Conservation (phyloP, 2,329 filamentous ascomycete species). For the Calonectria pseudoreteaudii region DNA sequence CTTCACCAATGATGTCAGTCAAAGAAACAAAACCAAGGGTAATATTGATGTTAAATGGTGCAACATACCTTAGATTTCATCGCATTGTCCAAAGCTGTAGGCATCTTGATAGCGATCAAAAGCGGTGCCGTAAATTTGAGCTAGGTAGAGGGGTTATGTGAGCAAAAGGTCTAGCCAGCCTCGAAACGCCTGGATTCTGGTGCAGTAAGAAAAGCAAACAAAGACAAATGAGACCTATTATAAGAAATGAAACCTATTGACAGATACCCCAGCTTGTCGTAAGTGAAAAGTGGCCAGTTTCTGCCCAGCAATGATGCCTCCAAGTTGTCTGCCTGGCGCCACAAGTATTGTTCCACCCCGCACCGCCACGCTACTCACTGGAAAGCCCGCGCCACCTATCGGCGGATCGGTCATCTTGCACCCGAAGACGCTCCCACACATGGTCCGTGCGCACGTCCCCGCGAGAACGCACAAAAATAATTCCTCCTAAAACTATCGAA, state of each 20-base stretch:
- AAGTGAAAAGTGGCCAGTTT: constrained; percentile 41
- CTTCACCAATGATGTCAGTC: constrained; percentile 52
- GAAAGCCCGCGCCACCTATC: constrained; percentile 31
- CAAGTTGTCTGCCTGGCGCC: constrained; percentile 13
- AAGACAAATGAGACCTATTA: neutral
- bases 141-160: neutral
- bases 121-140: neutral
- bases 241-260: neutral
- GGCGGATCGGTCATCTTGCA: constrained; percentile 37
- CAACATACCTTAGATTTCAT: constrained; percentile 41
- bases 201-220: neutral
- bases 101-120: constrained; percentile 22
- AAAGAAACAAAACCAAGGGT: neutral
- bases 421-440: constrained; percentile 25
- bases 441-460: constrained; percentile 45
- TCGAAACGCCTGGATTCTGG: neutral
- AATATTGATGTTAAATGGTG: neutral
- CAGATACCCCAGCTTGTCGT: neutral
- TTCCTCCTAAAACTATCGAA: constrained; percentile 46
- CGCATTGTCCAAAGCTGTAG: constrained; percentile 37
- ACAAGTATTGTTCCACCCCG: neutral
- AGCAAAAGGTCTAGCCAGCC: no score
- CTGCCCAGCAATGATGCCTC: constrained; percentile 16
- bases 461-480: constrained; percentile 50
- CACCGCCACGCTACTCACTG: constrained; percentile 11